Evolutionary conservation across 164 flowering plant genomes (phyloP).

Genomic region (Akebia trifoliata): DNA sequence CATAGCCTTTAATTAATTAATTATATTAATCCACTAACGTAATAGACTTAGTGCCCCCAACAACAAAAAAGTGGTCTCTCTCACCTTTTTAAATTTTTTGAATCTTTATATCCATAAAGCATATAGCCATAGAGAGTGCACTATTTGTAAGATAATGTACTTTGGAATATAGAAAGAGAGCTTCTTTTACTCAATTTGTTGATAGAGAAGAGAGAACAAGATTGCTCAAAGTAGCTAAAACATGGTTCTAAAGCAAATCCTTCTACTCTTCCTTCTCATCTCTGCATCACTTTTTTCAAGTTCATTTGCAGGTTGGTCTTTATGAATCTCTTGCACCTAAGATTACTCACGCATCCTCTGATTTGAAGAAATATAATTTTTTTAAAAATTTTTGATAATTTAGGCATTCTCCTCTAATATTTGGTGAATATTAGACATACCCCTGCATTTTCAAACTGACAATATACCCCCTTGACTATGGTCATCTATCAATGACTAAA

Average conservation of each 20-base stretch:
- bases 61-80: conserved; percentile 47
- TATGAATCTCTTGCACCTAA: no score
- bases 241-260: conserved; percentile 29
- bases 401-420: no score
- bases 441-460: no score
- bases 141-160: conserved; percentile 9
- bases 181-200: conserved; percentile 13
- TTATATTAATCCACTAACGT: not conserved
- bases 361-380: no score
- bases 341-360: no score
- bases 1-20: no score
- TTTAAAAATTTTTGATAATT: no score
- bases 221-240: no score
- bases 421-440: no score
- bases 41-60: conserved; percentile 55
- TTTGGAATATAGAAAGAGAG: conserved; percentile 15
- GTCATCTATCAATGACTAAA: no score
- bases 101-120: conserved; percentile 37
- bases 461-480: no score
- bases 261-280: conserved; percentile 47
- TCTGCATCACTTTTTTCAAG: conserved; percentile 44
- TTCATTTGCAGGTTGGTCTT: conserved; percentile 60
- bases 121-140: conserved; percentile 8
- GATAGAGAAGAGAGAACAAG: not conserved
- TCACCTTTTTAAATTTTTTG: conserved; percentile 36